Evolutionary conservation across 2,329 filamentous ascomycete genomes (phyloP).

Genomic region (Fusarium anguioides): DNA sequence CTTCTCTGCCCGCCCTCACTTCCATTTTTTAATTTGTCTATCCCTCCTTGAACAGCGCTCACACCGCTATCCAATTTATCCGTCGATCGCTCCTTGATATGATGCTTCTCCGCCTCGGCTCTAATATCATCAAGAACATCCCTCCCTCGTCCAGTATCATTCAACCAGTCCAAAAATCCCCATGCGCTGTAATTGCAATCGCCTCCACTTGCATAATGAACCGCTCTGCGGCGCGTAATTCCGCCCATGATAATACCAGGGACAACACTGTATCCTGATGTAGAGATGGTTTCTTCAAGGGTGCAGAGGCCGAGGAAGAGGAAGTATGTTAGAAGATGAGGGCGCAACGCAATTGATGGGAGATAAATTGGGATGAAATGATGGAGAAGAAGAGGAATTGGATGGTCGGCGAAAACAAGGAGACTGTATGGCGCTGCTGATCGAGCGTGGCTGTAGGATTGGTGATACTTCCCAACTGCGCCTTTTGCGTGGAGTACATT

Average conservation of each 20-base stretch:
- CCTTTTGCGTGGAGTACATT: conserved; percentile 70
- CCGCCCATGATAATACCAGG: conserved; percentile 66
- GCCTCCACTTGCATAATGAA: conserved; percentile 67
- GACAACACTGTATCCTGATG: conserved; percentile 73
- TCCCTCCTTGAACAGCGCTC: conserved; percentile 48
- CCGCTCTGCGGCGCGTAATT: conserved; percentile 54
- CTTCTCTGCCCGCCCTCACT: conserved; percentile 44
- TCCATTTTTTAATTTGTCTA: conserved; percentile 46
- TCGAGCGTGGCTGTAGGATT: conserved; percentile 62
- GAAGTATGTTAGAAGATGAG: conserved; percentile 79
- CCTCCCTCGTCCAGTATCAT: conserved; percentile 65
- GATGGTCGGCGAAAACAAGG: conserved; percentile 75
- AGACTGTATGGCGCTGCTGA: conserved; percentile 70
- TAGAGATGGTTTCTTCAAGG: conserved; percentile 73
- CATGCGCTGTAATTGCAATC: conserved; percentile 70
- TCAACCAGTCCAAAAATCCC: conserved; percentile 71
- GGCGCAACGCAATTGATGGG: conserved; percentile 71
- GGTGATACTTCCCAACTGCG: conserved; percentile 56
- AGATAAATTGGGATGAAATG: conserved; percentile 74
- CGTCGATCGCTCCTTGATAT: conserved; percentile 57
- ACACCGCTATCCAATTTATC: conserved; percentile 50
- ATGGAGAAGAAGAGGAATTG: conserved; percentile 70
- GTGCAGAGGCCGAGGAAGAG: conserved; percentile 72
- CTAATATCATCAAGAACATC: conserved; percentile 65
- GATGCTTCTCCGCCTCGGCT: conserved; percentile 67